A percentile compares a stretch with the other conserved stretches of the same genome.
Conservation (phyloP, 2,329 filamentous ascomycete species). For the Dothidotthia symphoricarpi region DNA sequence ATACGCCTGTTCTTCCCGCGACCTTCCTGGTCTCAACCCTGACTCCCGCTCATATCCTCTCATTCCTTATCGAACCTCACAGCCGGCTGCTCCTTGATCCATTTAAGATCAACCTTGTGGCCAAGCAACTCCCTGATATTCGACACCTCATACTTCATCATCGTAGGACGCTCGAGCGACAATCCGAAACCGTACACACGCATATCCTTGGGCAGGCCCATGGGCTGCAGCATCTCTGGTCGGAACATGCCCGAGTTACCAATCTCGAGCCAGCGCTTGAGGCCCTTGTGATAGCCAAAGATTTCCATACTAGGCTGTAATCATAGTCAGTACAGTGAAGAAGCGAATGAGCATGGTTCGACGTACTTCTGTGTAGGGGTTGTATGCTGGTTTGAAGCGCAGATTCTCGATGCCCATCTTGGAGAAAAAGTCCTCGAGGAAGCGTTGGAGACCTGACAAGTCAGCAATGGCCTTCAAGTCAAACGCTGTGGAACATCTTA, state of each 20-base stretch:
- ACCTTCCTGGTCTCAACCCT: no score
- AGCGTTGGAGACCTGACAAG: slow-evolving; percentile 66
- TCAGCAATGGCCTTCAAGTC: slow-evolving; percentile 2
- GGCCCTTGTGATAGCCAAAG: slow-evolving; percentile 83
- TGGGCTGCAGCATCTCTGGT: slow-evolving; percentile 92
- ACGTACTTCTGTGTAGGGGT: slow-evolving; percentile 63
- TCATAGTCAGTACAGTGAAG: neutral
- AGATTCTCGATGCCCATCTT: slow-evolving; percentile 90
- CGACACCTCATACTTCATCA: slow-evolving; percentile 81
- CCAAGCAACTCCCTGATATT: slow-evolving; percentile 92
- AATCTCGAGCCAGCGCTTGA: slow-evolving; percentile 74
- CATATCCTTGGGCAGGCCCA: slow-evolving; percentile 90
- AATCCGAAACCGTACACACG: slow-evolving; percentile 92
- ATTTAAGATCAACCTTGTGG: slow-evolving; percentile 91
- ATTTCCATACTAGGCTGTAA: slow-evolving; percentile 81
- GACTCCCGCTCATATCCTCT: neutral
- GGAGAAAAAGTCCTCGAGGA: slow-evolving; percentile 92
- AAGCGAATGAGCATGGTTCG: no score
- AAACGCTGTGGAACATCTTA: slow-evolving; percentile 2
- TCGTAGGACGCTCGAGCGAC: slow-evolving; percentile 88
- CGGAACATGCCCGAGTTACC: slow-evolving; percentile 99
- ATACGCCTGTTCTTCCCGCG: no score
- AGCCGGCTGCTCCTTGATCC: slow-evolving; percentile 88
- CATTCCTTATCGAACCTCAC: slow-evolving; percentile 84
- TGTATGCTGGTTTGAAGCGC: slow-evolving; percentile 96